Conservation (phyloP, 495 filamentous ascomycete genomes). For the Penicillium atrosanguineum region DNA sequence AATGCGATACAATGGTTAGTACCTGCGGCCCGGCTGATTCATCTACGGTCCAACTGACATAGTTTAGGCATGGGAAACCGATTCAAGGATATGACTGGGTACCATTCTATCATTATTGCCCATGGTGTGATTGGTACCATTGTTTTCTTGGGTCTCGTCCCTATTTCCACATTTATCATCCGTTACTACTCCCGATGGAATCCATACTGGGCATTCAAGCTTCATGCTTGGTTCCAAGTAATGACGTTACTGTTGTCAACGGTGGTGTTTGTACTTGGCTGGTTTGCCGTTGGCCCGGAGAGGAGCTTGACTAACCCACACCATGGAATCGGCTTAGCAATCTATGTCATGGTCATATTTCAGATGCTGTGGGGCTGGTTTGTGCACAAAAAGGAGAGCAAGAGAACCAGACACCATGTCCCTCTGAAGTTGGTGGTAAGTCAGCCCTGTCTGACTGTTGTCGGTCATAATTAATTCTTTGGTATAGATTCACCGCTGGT, state of each 20-base stretch:
- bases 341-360: constrained; percentile 80
- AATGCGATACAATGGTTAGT: constrained; percentile 91
- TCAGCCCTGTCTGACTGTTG: background rate
- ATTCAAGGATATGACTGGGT: constrained; percentile 70
- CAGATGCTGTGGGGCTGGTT: constrained; percentile 77
- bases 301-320: constrained; percentile 90
- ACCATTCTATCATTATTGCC: constrained; percentile 73
- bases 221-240: constrained; percentile 87
- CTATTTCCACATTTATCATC: constrained; percentile 70
- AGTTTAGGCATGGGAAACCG: constrained; percentile 85
- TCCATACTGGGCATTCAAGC: constrained; percentile 64
- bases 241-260: constrained; percentile 50
- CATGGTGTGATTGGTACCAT: constrained; percentile 86
- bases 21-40: background rate
- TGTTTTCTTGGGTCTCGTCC: constrained; percentile 82
- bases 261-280: constrained; percentile 29
- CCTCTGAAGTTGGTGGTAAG: constrained; percentile 72
- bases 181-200: constrained; percentile 67
- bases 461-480: background rate
- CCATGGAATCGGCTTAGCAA: constrained; percentile 86
- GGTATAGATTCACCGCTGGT: constrained; percentile 73
- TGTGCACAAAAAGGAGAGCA: constrained; percentile 60
- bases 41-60: constrained; percentile 3
- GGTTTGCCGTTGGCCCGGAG: constrained; percentile 38
- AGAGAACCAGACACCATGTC: constrained; percentile 52